Evolutionary conservation across 176 grass and related monocot species (phyloP), one percentile per base, ranked within the genome.

Genomic region (Carex scoparia): DNA sequence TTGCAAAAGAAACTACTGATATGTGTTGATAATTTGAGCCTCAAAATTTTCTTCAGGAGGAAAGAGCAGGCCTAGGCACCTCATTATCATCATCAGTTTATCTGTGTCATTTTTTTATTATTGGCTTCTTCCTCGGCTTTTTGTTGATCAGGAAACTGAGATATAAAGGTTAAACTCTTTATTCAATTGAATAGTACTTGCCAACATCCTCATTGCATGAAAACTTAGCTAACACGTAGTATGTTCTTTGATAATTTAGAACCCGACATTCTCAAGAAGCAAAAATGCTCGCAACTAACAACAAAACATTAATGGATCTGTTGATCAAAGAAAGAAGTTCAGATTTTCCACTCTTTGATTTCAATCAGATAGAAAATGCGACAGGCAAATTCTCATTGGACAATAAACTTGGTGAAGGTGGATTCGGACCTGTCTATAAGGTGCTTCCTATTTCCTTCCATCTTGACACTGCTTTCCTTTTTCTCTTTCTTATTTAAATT

Each of bases 331-430:
- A 78, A 55, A 78, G 23, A 79, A 79, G 27, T 59, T 59, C 53
- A 37, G 69, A 85, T 46, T 27, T 85, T n/a, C 69, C 51, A 13
- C 35, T 61, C 16, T 85, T 61, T 8, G 37, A 85, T 12, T 85
- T 85, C 32, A 10, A 44, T 27, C 16, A 70, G 8, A 62, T 85
- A 15, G 58, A 27, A 33, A 11, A 79, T 19, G 84, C 84, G 5
- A 85, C 84, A 28, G 37, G 30, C n/a, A 48, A 85, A 23, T 85
- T 85, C 33, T 74, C 84, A 61, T 14, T 46, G n/a, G 51, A 61
- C 11, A 85, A 85, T 75, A 85, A 85, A 48, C 84, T 85, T 2
- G 84, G 84, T 5, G 32, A 85, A 75, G 84, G 84, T 23, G 84
- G 84, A 77, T 85, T 84, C 4, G 65, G 82, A 33, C 46, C 82